phyloP scores from a whole-genome alignment of 768 basidiomycete genomes.

The Tephrocybe sp. region DNA sequence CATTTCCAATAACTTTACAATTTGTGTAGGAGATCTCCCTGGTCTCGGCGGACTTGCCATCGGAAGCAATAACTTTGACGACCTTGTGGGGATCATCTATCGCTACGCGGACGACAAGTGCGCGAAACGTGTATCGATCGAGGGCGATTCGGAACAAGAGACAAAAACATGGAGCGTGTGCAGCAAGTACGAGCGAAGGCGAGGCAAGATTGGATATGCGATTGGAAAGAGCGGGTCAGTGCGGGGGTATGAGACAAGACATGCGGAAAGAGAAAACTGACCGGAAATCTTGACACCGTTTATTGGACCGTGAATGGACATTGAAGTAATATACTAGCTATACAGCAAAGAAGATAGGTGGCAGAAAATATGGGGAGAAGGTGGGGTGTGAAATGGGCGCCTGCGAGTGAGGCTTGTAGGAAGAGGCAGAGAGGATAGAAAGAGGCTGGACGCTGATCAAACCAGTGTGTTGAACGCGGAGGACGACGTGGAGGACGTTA shows the following conservation, averaged over 20 bases:
- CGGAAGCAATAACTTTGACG: slow-evolving; percentile 92
- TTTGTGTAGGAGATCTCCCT: slow-evolving; percentile 92
- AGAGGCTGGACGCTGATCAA: neutral
- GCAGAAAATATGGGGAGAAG: slow-evolving; percentile 14
- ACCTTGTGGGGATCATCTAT: slow-evolving; percentile 97
- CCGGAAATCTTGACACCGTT: slow-evolving; percentile 87
- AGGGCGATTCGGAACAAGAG: slow-evolving; percentile 29
- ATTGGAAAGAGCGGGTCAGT: slow-evolving; percentile 21
- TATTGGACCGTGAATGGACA: slow-evolving; percentile 80
- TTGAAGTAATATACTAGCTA: slow-evolving; percentile 31
- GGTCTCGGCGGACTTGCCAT: slow-evolving; percentile 91
- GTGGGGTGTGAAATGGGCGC: slow-evolving; percentile 16
- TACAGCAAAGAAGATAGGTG: slow-evolving; percentile 11
- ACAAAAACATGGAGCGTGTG: slow-evolving; percentile 7
- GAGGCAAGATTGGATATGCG: slow-evolving; percentile 26
- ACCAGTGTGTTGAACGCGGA: neutral
- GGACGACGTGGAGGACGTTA: neutral
- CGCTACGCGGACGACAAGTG: slow-evolving; percentile 40
- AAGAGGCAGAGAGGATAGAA: slow-evolving; percentile 6
- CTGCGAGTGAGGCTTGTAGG: slow-evolving; percentile 21
- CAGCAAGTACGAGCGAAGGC: slow-evolving; percentile 1
- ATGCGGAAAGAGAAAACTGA: slow-evolving; percentile 41
- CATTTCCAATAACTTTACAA: slow-evolving; percentile 98
- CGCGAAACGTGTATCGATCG: slow-evolving; percentile 32
- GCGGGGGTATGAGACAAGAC: slow-evolving; percentile 25